A percentile compares a stretch with the other conserved stretches of the same genome.
Conservation (phyloP, 257 asterid genomes). For the Prunella vulgaris region DNA sequence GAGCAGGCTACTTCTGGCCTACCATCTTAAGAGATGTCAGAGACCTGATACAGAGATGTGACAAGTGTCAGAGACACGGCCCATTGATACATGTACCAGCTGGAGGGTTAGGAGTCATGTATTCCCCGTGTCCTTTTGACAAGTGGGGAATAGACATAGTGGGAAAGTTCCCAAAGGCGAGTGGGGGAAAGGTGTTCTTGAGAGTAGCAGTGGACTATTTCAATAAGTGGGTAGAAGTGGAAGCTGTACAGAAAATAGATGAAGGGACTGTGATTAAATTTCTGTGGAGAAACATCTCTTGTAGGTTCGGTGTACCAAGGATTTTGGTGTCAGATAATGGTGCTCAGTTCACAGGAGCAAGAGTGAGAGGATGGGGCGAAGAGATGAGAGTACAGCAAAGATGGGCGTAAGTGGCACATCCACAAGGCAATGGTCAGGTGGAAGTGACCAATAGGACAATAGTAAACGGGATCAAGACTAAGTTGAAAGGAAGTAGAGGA, state of each 20-base stretch:
- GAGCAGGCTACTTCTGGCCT: too few relatives aligned
- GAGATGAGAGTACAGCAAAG: background rate
- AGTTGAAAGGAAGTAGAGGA: too few relatives aligned
- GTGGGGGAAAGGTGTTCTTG: background rate
- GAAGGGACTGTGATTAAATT: background rate
- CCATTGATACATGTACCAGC: background rate
- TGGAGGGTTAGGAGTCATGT: background rate
- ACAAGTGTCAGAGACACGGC: too few relatives aligned
- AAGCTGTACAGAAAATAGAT: background rate
- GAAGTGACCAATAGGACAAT: too few relatives aligned
- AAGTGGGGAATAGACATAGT: background rate
- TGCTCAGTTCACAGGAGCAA: background rate
- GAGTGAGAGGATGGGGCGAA: background rate
- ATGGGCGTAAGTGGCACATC: background rate
- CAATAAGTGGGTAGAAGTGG: background rate
- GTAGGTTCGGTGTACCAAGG: background rate
- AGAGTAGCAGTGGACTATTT: background rate
- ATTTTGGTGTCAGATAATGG: background rate
- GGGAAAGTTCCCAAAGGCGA: background rate
- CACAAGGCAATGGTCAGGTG: too few relatives aligned
- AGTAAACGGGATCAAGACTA: too few relatives aligned
- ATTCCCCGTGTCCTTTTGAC: background rate
- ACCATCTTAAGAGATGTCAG: too few relatives aligned
- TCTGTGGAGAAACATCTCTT: background rate
- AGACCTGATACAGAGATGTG: too few relatives aligned